These are phyloP conservation scores for Solanum arcanum DNA, from an alignment of 257 asterid species.

Conservation along the genomic window DNA sequence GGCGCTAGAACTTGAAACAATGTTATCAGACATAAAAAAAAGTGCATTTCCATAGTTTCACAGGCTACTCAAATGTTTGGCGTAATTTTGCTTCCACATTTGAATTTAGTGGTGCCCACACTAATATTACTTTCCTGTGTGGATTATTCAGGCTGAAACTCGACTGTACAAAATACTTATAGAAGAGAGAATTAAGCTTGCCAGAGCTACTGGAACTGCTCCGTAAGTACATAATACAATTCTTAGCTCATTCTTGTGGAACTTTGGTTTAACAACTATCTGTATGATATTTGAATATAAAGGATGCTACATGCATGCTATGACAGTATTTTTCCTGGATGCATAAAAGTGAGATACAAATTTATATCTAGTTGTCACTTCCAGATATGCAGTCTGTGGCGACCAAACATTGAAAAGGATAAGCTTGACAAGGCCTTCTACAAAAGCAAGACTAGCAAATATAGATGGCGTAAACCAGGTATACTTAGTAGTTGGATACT, in stretches of 20 bases:
- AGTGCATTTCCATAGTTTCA: neutral
- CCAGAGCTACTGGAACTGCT: slow-evolving; percentile 68
- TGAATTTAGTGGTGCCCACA: neutral
- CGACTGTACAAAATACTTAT: slow-evolving; percentile 59
- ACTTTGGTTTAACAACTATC: neutral
- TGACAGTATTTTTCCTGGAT: neutral
- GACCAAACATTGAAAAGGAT: slow-evolving; percentile 82
- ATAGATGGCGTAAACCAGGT: slow-evolving; percentile 98
- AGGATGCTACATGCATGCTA: neutral
- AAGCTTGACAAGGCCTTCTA: slow-evolving; percentile 72
- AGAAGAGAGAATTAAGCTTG: slow-evolving; percentile 84
- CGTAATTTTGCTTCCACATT: neutral
- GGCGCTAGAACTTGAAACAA: neutral
- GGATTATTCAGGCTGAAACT: slow-evolving; percentile 50
- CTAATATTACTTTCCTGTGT: slow-evolving; percentile 1
- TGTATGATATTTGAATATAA: neutral
- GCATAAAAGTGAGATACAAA: neutral
- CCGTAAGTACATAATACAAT: slow-evolving; percentile 47
- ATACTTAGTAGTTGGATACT: slow-evolving; percentile 1
- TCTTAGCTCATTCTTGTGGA: neutral
- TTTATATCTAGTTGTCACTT: slow-evolving; percentile 5
- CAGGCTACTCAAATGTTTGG: neutral
- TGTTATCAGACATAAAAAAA: neutral
- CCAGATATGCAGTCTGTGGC: slow-evolving; percentile 93
- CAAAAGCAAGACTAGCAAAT: slow-evolving; percentile 91